Conservation (phyloP, 768 basidiomycete genomes). For the Phaeolepiota aurea region DNA sequence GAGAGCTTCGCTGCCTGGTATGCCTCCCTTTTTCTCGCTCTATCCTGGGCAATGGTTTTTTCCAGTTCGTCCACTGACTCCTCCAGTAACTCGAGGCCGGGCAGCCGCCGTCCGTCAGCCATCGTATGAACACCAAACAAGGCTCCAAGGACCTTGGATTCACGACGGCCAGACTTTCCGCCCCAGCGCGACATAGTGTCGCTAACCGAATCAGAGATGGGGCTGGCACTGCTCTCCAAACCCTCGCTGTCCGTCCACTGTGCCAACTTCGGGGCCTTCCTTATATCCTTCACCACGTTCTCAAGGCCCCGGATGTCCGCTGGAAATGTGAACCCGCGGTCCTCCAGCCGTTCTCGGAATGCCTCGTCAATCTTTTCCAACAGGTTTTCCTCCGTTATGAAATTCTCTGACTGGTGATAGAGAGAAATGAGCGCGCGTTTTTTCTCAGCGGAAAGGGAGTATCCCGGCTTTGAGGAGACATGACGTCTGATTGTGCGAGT, state of each 20-base stretch:
- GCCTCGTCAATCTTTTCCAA: slow-evolving; percentile 55
- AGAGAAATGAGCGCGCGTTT: slow-evolving; percentile 69
- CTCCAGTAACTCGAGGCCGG: slow-evolving; percentile 39
- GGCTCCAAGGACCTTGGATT: slow-evolving; percentile 38
- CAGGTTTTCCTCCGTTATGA: slow-evolving; percentile 67
- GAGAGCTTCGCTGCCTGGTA: not conserved
- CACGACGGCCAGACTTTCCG: slow-evolving; percentile 20
- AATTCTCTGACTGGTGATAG: slow-evolving; percentile 68
- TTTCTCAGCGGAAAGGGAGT: slow-evolving; percentile 43
- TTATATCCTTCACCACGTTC: slow-evolving; percentile 12
- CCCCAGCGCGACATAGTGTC: slow-evolving; percentile 12
- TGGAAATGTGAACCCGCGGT: slow-evolving; percentile 2
- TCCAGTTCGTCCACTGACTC: slow-evolving; percentile 19
- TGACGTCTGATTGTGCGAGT: slow-evolving; percentile 1
- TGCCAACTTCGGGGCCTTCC: slow-evolving; percentile 26
- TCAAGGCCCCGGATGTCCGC: slow-evolving; percentile 11
- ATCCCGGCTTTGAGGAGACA: slow-evolving; percentile 12
- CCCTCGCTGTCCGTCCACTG: slow-evolving; percentile 17
- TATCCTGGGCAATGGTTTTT: slow-evolving; percentile 13
- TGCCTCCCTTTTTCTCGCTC: not conserved
- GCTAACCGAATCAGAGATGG: not conserved
- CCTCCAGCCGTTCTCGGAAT: slow-evolving; percentile 27
- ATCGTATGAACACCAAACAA: slow-evolving; percentile 39
- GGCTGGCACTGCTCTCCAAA: not conserved
- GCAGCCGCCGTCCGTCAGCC: slow-evolving; percentile 16